phyloP scores from a whole-genome alignment of 352 stramenopile genomes.

The Aphanomyces euteiches region DNA sequence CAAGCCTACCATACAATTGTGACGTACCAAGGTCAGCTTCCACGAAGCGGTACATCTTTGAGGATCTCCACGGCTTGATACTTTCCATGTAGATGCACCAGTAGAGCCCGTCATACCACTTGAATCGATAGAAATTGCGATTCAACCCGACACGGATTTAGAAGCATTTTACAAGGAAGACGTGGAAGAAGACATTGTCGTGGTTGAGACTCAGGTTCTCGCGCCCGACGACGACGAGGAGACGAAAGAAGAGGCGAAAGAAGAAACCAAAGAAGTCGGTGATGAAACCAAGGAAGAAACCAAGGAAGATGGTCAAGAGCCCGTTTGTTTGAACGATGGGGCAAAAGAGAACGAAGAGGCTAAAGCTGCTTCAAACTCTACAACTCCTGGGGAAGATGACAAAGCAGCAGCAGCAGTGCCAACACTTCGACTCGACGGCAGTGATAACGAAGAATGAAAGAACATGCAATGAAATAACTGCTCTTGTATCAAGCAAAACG shows the following conservation, averaged over 20 bases:
- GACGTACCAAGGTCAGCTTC: constrained; percentile 44
- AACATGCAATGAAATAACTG: too few relatives aligned
- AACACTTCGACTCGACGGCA: background rate
- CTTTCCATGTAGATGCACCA: too few relatives aligned
- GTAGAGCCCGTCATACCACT: background rate
- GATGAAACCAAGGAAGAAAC: background rate
- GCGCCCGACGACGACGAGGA: background rate
- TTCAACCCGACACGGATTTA: constrained; percentile 24
- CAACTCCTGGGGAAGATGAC: too few relatives aligned
- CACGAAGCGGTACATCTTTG: background rate
- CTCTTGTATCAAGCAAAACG: too few relatives aligned
- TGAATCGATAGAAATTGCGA: constrained; percentile 27
- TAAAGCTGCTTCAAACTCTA: background rate
- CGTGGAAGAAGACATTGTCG: constrained; percentile 6
- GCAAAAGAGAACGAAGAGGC: background rate
- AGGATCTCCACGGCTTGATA: too few relatives aligned
- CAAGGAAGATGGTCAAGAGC: background rate
- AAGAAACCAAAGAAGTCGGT: background rate
- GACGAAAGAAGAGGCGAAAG: background rate
- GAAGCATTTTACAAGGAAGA: constrained; percentile 27
- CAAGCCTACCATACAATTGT: constrained; percentile 76
- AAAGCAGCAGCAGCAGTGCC: background rate
- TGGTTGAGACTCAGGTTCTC: background rate
- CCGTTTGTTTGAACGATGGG: background rate
- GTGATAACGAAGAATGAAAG: background rate